Base-by-base conservation (phyloP, 495 filamentous ascomycete genomes). In the Cercophora sp. region DNA sequence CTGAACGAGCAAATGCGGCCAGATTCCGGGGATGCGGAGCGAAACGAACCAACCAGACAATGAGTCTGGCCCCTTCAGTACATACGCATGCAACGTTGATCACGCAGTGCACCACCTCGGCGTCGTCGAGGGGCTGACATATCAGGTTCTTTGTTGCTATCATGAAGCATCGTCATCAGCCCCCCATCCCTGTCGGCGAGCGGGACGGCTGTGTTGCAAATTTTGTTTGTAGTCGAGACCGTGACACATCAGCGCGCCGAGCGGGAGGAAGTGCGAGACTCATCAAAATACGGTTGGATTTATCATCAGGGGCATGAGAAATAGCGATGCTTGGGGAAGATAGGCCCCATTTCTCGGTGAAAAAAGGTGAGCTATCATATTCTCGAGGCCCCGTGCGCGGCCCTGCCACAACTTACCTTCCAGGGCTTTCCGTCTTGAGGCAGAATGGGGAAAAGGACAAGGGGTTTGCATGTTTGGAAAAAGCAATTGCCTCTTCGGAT, bases 71-170 rank as follows among this genome's bases (percentile, higher is more conserved):
- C 4, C 15, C 19, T 32, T 32, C 29, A 13, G 29, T 32, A 32
- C 29, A 6, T 32, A 43, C 40, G 8, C 16, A 43, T 43, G 40
- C 40, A 43, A 43, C 19, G 40, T 43, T 43, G 40, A 43, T 43
- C 40, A 43, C 40, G 40, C 40, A 22, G 5, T 15, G 20, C 18
- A 10, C 23, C 8, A 15, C 13, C 40, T 13, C 19, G n/a, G 36
- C 36, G 36, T 19, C 9, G 16, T 39, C 22, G 5, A 37, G 29
- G 19, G n/a, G 4, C 19, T 39, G 18, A 5, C 11, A 18, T 8
- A 2, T 39, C 5, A 6, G 3, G 18, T 39, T 5, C 36, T 15
- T 39, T 39, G 8, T 39, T n/a, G 2, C 22, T 20, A 39, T 18
- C 22, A 39, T 39, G n/a, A n/a, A n/a, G n/a, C n/a, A n/a, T n/a